A percentile compares a stretch with the other conserved stretches of the same genome.
These are phyloP conservation scores for Astrephomene gubernaculifera DNA, from an alignment of 139 green algal genomes.

Conservation along the genomic window DNA sequence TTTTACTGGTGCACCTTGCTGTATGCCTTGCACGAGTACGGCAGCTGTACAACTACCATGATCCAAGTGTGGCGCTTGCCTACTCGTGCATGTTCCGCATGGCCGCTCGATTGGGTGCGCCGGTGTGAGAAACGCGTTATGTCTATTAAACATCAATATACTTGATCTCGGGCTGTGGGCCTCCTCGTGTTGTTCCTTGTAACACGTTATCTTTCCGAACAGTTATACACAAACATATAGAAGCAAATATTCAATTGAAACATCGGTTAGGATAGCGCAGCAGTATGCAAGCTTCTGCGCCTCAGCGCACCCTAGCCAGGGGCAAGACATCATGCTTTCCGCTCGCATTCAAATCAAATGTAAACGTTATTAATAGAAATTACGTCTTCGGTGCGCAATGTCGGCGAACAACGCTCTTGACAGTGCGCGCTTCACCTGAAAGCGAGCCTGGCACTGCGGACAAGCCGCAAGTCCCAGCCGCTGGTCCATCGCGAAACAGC, in stretches of 20 bases:
- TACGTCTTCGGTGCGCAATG: not conserved
- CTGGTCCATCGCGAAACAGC: slow-evolving; percentile 17
- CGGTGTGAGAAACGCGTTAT: not conserved
- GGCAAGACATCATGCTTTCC: slow-evolving; percentile 17
- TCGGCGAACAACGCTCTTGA: not conserved
- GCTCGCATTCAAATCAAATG: slow-evolving; percentile 20
- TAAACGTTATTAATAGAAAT: not conserved
- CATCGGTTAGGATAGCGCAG: not conserved
- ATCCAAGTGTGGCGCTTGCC: too few relatives aligned
- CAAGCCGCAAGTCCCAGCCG: slow-evolving; percentile 19
- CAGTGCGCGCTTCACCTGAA: not conserved
- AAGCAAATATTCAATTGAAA: not conserved
- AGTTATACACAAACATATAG: not conserved
- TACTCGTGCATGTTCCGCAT: too few relatives aligned
- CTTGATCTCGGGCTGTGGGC: not conserved
- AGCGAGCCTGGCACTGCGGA: slow-evolving; percentile 19
- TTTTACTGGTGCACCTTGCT: too few relatives aligned
- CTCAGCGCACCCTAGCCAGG: not conserved
- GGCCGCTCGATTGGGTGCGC: not conserved
- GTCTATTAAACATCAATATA: not conserved
- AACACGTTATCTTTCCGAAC: not conserved
- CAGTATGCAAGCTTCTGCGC: not conserved
- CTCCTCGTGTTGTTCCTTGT: not conserved
- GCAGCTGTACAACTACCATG: too few relatives aligned
- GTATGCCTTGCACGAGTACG: too few relatives aligned